Evolutionary conservation across 2,329 filamentous ascomycete genomes (phyloP).

Genomic region (Scleromitrula shiraiana): DNA sequence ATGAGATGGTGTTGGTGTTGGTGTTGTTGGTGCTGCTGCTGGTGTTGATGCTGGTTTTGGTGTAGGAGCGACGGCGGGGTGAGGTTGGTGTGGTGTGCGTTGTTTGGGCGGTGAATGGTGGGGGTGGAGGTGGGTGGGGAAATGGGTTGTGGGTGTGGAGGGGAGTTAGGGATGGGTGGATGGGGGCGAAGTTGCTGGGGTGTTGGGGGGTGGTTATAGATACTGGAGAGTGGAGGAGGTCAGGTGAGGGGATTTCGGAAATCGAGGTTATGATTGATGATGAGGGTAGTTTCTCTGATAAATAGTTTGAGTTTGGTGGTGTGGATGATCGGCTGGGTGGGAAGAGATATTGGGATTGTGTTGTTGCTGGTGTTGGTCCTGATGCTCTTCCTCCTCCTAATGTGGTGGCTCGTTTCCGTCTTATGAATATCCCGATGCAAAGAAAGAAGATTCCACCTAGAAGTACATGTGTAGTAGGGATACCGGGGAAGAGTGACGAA

Average conservation of each 20-base stretch:
- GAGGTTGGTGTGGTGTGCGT: not conserved
- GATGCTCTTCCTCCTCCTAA: too few species aligned
- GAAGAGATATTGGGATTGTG: not conserved
- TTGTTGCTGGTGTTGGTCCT: too few species aligned
- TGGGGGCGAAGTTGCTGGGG: not conserved
- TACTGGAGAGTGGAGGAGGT: not conserved
- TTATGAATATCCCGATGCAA: constrained; percentile 7
- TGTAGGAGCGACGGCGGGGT: constrained; percentile 15
- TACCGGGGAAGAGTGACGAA: not conserved
- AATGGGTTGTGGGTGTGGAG: not conserved
- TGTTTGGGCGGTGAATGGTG: constrained; percentile 3
- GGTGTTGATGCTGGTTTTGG: constrained; percentile 8
- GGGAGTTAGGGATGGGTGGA: not conserved
- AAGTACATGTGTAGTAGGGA: constrained; percentile 5
- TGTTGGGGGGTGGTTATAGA: not conserved
- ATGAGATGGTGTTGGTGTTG: not conserved
- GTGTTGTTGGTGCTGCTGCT: not conserved
- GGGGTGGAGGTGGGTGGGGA: not conserved
- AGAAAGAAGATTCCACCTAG: constrained; percentile 11
- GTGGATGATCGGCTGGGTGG: constrained; percentile 4
- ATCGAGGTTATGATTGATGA: constrained; percentile 2
- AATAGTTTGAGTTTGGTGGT: too few species aligned
- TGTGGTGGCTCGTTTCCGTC: constrained; percentile 8
- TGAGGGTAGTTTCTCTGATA: not conserved
- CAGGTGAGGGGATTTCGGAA: not conserved